Base-by-base conservation (phyloP, 2,329 filamentous ascomycete genomes). In the Neurospora crassa region DNA sequence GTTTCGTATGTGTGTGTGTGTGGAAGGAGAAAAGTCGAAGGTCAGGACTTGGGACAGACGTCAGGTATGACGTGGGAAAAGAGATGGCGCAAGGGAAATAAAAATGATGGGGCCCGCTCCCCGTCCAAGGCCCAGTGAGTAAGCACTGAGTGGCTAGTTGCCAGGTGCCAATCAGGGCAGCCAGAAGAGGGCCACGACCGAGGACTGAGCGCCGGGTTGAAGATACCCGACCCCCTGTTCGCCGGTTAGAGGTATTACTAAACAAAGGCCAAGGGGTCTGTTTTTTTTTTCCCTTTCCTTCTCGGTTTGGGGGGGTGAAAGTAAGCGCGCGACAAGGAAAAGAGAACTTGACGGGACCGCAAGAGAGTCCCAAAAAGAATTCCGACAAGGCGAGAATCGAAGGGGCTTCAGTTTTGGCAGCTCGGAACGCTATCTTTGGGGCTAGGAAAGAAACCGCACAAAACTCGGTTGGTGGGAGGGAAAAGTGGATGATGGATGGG, bases 31-130 rank as follows among this genome's bases (percentile, higher is more conserved):
- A 63, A 63, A 63, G 53, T 63, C 67, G 71, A 73, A 70, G 72
- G 72, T 71, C 74, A 72, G 74, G 72, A 74, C 73, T 71, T 16
- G 71, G 73, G 73, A 75, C 75, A 72, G 76, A 77, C 76, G 76
- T 77, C 76, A 77, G 76, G 76, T 76, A 77, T 77, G 76, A 77
- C 76, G 76, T 77, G 76, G 73, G 74, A 74, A 76, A 75, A 73
- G 73, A 73, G 73, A 76, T 75, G 76, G 76, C 76, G 76, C 75
- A 74, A 76, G 75, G 69, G 71, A 76, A 74, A 74, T 74, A 77
- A 74, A 75, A 76, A 75, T 72, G 74, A 73, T 76, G 76, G 75
- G 72, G 74, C 68, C 43, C 40, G 68, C 43, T 69, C 34, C 42
- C 68, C 68, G 68, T 43, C 43, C 34, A 29, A 29, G 34, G 24